A percentile compares a stretch with the other conserved stretches of the same genome.
phyloP scores from a whole-genome alignment of 331 rosid genomes.

The Cucumis variabilis region DNA sequence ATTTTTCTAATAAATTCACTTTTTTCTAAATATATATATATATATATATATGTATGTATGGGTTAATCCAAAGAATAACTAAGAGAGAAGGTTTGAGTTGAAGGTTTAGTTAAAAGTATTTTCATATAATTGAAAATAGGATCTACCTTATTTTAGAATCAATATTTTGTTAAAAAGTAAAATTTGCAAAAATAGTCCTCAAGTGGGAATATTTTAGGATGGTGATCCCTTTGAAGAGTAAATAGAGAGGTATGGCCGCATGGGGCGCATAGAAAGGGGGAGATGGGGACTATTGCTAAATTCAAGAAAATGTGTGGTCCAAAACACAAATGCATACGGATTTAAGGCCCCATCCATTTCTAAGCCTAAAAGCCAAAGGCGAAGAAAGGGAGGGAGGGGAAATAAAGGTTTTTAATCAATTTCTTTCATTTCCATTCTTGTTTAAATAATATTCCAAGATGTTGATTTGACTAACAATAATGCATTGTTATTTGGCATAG shows the following conservation, averaged over 20 bases:
- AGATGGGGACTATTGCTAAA: conserved; percentile 19
- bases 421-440: not conserved
- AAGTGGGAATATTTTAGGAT: not conserved
- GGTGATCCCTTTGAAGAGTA: not conserved
- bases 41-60: no score
- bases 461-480: no score
- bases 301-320: conserved; percentile 28
- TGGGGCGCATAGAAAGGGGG: not conserved
- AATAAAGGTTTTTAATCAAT: not conserved
- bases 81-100: not conserved
- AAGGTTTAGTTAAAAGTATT: no score
- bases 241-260: conserved; percentile 11
- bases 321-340: not conserved
- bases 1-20: not conserved
- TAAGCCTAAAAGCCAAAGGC: not conserved
- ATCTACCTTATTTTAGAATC: not conserved
- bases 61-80: not conserved
- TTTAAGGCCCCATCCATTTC: not conserved
- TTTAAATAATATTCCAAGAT: no score
- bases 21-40: no score
- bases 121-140: no score
- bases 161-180: not conserved
- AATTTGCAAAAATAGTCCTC: not conserved
- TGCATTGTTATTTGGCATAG: no score
- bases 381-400: no score